Percentiles rank a stretch among this genome's conserved stretches.
phyloP scores from a whole-genome alignment of 1,139 yeast genomes.

The Citeromyces hawaiiensis region DNA sequence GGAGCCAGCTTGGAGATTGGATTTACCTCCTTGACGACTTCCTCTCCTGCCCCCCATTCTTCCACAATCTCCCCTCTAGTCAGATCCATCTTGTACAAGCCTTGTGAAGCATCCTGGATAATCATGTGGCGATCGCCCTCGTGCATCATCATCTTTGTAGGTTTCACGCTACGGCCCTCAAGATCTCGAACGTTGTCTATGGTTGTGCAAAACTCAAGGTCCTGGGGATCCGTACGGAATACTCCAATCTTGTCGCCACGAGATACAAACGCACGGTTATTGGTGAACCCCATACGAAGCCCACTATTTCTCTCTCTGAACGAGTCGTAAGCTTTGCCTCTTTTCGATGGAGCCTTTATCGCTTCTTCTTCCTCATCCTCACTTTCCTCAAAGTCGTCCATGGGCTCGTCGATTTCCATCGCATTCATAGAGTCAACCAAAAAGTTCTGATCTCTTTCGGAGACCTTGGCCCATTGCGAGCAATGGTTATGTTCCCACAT shows the following conservation, averaged over 20 bases:
- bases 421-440: constrained; percentile 30
- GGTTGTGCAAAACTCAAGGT: constrained; percentile 50
- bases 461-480: constrained; percentile 30
- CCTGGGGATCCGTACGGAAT: constrained; percentile 42
- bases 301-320: constrained; percentile 37
- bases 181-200: constrained; percentile 51
- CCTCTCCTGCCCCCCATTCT: constrained; percentile 44
- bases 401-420: constrained; percentile 17
- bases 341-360: constrained; percentile 14
- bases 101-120: constrained; percentile 37
- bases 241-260: constrained; percentile 76
- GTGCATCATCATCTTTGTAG: constrained; percentile 62
- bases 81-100: constrained; percentile 62
- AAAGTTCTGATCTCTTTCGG: constrained; percentile 31
- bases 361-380: constrained; percentile 16
- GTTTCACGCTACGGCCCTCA: constrained; percentile 30
- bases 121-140: constrained; percentile 58
- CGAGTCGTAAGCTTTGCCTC: constrained; percentile 8
- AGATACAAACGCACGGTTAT: constrained; percentile 65
- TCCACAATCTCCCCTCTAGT: constrained; percentile 71
- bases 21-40: constrained; percentile 35
- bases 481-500: constrained; percentile 52
- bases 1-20: constrained; percentile 66
- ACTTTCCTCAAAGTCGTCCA: constrained; percentile 14
- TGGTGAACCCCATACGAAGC: constrained; percentile 56